phyloP scores from a whole-genome alignment of 768 basidiomycete species.

The Lentinula raphanica region DNA sequence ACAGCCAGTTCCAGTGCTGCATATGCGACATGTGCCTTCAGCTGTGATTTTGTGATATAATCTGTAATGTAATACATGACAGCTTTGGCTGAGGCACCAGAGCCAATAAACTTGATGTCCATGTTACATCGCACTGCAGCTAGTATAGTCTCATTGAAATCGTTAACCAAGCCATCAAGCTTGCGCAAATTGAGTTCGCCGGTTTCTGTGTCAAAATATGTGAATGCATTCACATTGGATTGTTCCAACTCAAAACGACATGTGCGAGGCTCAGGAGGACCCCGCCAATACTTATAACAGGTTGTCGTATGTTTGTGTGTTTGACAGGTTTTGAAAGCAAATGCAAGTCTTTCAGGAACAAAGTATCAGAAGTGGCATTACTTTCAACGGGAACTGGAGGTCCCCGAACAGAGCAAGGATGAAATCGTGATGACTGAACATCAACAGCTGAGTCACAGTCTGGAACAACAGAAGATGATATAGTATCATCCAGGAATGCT shows the following conservation, averaged over 20 bases:
- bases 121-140: constrained; percentile 17
- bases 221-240: constrained; percentile 4
- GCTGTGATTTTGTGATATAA: constrained; percentile 28
- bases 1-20: constrained; percentile 18
- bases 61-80: constrained; percentile 33
- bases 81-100: constrained; percentile 25
- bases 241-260: constrained; percentile 21
- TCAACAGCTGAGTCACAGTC: too few relatives aligned
- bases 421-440: too few relatives aligned
- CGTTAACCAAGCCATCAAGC: constrained; percentile 24
- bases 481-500: too few relatives aligned
- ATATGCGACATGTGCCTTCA: constrained; percentile 22
- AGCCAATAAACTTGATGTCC: constrained; percentile 13
- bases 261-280: constrained; percentile 8
- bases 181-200: constrained; percentile 19
- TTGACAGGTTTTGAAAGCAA: constrained; percentile 8
- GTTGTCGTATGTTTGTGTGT: constrained; percentile 19
- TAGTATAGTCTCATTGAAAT: constrained; percentile 24
- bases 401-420: too few relatives aligned
- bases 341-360: too few relatives aligned
- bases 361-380: too few relatives aligned
- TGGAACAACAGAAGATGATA: too few relatives aligned
- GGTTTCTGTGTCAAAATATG: constrained; percentile 14
- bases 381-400: too few relatives aligned
- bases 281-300: constrained; percentile 22